Evolutionary conservation across 2,329 filamentous ascomycete genomes (phyloP).

Genomic region (Chrysosporium queenslandicum): DNA sequence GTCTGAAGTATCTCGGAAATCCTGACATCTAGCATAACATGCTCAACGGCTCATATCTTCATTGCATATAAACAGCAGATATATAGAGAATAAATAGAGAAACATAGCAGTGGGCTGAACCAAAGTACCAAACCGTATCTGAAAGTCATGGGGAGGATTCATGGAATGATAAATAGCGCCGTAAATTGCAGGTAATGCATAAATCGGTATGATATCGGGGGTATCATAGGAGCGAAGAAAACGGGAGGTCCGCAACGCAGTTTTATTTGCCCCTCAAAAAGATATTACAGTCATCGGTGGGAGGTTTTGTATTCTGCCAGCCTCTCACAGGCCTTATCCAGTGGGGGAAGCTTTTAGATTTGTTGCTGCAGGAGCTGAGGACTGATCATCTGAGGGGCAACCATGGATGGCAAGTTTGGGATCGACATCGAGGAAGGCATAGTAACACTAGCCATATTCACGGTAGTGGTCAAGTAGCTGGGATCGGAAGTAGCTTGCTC

Average conservation of each 20-base stretch:
- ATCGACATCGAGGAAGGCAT: slow-evolving; percentile 31
- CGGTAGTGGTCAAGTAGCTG: slow-evolving; percentile 22
- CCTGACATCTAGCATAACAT: not conserved
- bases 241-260: not conserved
- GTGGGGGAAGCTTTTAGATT: slow-evolving; percentile 27
- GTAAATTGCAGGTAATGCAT: slow-evolving; percentile 6
- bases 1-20: not conserved
- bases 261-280: not conserved
- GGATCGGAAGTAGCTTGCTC: slow-evolving; percentile 51
- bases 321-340: too few species aligned
- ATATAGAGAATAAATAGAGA: not conserved
- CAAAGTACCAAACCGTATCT: not conserved
- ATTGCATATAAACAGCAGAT: not conserved
- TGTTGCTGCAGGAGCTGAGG: slow-evolving; percentile 37
- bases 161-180: slow-evolving; percentile 1
- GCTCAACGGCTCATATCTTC: slow-evolving; percentile 2
- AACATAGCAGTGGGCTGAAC: slow-evolving; percentile 6
- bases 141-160: not conserved
- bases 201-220: slow-evolving; percentile 5
- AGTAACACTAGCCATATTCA: slow-evolving; percentile 29
- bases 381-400: slow-evolving; percentile 35
- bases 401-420: slow-evolving; percentile 34
- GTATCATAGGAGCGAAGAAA: not conserved
- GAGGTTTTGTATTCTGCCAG: too few species aligned
- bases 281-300: not conserved